A percentile compares a stretch with the other conserved stretches of the same genome.
Conservation (phyloP, 495 filamentous ascomycete genomes). For the Hypomontagnella submonticulosa region DNA sequence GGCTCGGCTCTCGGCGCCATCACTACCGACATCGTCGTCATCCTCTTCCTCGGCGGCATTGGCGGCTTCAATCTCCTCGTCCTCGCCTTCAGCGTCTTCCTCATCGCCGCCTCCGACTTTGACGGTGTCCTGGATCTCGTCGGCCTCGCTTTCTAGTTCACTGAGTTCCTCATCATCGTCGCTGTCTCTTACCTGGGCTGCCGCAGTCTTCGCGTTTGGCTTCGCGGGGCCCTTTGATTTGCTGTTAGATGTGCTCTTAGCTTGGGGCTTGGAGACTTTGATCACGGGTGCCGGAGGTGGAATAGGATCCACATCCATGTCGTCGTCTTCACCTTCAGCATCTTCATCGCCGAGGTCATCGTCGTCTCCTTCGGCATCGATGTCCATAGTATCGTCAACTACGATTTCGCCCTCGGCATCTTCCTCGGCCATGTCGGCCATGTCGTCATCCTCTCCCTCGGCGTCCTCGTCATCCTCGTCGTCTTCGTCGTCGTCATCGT, state of each 20-base stretch:
- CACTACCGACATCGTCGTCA: conserved; percentile 73
- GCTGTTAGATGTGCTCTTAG: conserved; percentile 38
- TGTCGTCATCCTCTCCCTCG: conserved; percentile 53
- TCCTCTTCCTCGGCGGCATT: conserved; percentile 67
- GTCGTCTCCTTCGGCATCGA: conserved; percentile 59
- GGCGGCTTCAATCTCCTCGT: conserved; percentile 69
- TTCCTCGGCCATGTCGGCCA: conserved; percentile 48
- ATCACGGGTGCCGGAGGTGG: conserved; percentile 55
- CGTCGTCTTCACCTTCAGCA: conserved; percentile 61
- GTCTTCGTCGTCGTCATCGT: conserved; percentile 60
- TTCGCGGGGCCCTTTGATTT: conserved; percentile 43
- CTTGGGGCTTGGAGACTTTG: conserved; percentile 55
- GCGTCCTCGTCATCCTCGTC: conserved; percentile 60
- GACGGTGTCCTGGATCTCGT: conserved; percentile 60
- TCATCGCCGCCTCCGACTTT: conserved; percentile 57
- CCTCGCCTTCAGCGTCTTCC: conserved; percentile 67
- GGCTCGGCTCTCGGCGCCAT: conserved; percentile 70
- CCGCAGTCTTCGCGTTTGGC: conserved; percentile 40
- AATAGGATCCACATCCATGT: conserved; percentile 55
- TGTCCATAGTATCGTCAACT: conserved; percentile 59
- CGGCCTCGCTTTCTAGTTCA: conserved; percentile 61
- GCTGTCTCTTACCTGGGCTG: conserved; percentile 49
- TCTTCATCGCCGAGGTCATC: conserved; percentile 62
- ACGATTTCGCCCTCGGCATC: conserved; percentile 58
- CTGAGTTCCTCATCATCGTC: conserved; percentile 61